Conservation (phyloP, 2,329 filamentous ascomycete genomes). For the Diaporthe caulivora region DNA sequence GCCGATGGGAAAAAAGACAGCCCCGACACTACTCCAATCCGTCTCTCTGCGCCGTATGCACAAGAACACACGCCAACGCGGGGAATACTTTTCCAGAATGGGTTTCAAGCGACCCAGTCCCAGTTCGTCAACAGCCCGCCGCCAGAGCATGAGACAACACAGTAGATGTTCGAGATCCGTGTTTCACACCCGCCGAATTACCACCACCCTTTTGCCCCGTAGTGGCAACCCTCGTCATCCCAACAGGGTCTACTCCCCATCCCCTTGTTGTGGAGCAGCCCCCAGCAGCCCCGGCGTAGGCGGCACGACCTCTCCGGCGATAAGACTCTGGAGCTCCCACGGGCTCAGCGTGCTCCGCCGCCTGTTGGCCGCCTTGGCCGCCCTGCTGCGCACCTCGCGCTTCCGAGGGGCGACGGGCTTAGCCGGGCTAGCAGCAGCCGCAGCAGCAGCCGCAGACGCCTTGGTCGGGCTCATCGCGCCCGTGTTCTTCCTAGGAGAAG, state of each 20-base stretch:
- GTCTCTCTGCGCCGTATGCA: not conserved
- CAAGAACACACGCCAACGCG: not conserved
- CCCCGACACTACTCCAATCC: not conserved
- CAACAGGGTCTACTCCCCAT: not conserved
- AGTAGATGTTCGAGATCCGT: not conserved
- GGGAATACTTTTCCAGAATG: not conserved
- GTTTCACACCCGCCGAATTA: too few species aligned
- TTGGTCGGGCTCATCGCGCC: constrained; percentile 40
- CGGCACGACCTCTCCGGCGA: constrained; percentile 54
- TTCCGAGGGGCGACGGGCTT: constrained; percentile 49
- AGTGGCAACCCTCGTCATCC: too few species aligned
- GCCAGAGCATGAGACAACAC: not conserved
- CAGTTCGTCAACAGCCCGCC: not conserved
- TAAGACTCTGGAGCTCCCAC: constrained; percentile 78
- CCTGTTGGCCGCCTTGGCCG: constrained; percentile 69
- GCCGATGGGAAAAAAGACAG: not conserved
- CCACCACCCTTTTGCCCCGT: not conserved
- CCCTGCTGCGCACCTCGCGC: constrained; percentile 59
- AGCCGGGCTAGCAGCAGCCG: constrained; percentile 43
- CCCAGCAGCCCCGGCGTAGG: constrained; percentile 32
- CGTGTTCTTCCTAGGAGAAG: not conserved
- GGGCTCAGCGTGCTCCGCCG: constrained; percentile 81
- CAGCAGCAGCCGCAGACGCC: constrained; percentile 40
- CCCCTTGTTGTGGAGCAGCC: not conserved
- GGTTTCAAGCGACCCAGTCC: not conserved